phyloP scores from a whole-genome alignment of 2,329 filamentous ascomycete species.

The Ceratocystis cacaofunesta region DNA sequence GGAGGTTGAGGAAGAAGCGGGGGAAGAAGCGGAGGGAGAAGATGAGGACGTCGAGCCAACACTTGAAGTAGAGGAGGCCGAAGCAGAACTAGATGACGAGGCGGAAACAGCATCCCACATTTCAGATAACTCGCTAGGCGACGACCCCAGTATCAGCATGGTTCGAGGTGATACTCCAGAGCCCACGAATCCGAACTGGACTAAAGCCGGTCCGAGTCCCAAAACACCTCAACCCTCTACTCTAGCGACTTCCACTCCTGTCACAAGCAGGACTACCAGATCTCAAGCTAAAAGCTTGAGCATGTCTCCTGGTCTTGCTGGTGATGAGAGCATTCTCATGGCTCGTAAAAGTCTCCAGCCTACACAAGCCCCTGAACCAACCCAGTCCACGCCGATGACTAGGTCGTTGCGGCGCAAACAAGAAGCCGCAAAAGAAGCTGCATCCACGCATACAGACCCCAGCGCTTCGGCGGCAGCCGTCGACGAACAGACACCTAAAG shows the following conservation, averaged over 20 bases:
- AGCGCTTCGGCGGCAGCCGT: not conserved
- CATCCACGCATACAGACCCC: not conserved
- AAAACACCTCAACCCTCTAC: not conserved
- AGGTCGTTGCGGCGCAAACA: not conserved
- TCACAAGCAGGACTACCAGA: slow-evolving; percentile 12
- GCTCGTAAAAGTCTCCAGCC: slow-evolving; percentile 6
- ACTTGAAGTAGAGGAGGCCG: not conserved
- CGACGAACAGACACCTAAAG: not conserved
- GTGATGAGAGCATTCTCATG: slow-evolving; percentile 5
- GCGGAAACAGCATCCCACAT: not conserved
- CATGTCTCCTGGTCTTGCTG: slow-evolving; percentile 7
- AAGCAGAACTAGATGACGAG: not conserved
- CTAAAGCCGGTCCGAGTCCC: not conserved
- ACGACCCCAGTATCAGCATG: slow-evolving; percentile 13
- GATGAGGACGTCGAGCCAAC: not conserved
- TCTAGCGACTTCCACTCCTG: not conserved
- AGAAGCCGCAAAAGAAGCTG: not conserved
- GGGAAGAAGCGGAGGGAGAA: not conserved
- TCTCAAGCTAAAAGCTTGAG: slow-evolving; percentile 15
- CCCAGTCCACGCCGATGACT: not conserved
- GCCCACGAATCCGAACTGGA: not conserved
- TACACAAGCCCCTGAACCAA: not conserved
- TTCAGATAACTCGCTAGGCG: slow-evolving; percentile 3
- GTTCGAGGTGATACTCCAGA: slow-evolving; percentile 1
- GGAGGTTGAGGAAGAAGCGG: not conserved